A percentile compares a stretch with the other conserved stretches of the same genome.
Evolutionary conservation across 108 stramenopile species (phyloP).

Genomic region (Cyclotella choctawhatcheeana): DNA sequence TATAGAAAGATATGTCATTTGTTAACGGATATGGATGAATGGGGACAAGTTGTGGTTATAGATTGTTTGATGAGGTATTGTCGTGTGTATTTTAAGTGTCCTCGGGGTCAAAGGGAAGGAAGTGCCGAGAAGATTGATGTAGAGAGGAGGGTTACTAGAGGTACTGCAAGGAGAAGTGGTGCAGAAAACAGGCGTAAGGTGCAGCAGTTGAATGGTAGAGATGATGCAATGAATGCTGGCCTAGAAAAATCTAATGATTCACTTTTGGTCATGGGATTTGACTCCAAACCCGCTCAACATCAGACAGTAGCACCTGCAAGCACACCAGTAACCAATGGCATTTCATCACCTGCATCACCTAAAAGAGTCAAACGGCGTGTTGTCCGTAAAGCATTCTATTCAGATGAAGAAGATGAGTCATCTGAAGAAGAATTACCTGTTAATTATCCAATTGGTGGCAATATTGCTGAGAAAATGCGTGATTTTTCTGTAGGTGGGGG

Average conservation of each 20-base stretch:
- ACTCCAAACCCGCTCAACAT: slow-evolving; percentile 3
- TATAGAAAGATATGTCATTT: slow-evolving; percentile 97
- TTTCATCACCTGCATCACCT: slow-evolving; percentile 8
- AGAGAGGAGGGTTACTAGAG: slow-evolving; percentile 71
- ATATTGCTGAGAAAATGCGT: slow-evolving; percentile 38
- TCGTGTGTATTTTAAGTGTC: slow-evolving; percentile 87
- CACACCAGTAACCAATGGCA: slow-evolving; percentile 19
- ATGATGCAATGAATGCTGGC: neutral
- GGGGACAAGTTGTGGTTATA: slow-evolving; percentile 94
- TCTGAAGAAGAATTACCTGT: slow-evolving; percentile 81
- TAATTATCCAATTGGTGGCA: slow-evolving; percentile 32
- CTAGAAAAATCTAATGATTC: slow-evolving; percentile 4
- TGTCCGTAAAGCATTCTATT: slow-evolving; percentile 95
- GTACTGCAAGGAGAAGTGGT: slow-evolving; percentile 33
- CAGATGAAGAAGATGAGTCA: slow-evolving; percentile 95
- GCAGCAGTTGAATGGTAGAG: too few species aligned
- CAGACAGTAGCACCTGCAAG: too few species aligned
- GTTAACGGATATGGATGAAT: slow-evolving; percentile 99
- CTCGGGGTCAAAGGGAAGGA: slow-evolving; percentile 61
- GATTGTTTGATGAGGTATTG: slow-evolving; percentile 90
- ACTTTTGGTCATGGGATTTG: slow-evolving; percentile 8
- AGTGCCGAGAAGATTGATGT: slow-evolving; percentile 82
- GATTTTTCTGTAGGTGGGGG: slow-evolving; percentile 32
- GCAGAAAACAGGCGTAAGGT: neutral
- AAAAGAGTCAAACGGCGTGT: slow-evolving; percentile 72